Evolutionary conservation across 148 eudicot genomes (phyloP).

Genomic region (Amaranthus palmeri): DNA sequence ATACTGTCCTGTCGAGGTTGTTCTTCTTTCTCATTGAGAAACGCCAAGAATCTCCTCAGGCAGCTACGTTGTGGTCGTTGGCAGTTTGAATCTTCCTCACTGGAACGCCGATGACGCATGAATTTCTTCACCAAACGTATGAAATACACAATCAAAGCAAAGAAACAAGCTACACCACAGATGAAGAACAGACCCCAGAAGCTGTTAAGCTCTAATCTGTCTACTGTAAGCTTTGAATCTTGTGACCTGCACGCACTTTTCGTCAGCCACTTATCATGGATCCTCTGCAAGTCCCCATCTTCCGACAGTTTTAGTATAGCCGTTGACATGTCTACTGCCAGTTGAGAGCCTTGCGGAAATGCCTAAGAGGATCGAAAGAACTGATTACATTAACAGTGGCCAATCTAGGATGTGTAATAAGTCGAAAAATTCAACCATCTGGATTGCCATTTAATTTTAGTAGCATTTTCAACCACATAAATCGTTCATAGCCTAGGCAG

Average conservation of each 20-base stretch:
- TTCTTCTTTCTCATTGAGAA: conserved; percentile 59
- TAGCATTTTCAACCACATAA: too few species aligned
- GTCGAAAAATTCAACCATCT: too few species aligned
- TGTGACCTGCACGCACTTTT: conserved; percentile 50
- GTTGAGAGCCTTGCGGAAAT: conserved; percentile 52
- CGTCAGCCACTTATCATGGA: conserved; percentile 61
- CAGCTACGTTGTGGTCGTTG: conserved; percentile 31
- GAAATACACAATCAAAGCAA: conserved; percentile 17
- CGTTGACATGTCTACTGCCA: conserved; percentile 56
- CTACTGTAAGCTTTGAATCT: conserved; percentile 33
- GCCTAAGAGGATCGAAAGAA: conserved; percentile 26
- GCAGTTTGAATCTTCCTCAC: conserved; percentile 5
- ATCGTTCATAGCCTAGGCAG: too few species aligned
- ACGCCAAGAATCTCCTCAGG: conserved; percentile 47
- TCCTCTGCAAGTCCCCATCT: conserved; percentile 53
- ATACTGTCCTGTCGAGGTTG: conserved; percentile 9
- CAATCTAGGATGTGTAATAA: too few species aligned
- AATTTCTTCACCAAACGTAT: conserved; percentile 13
- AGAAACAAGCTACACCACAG: conserved; percentile 20
- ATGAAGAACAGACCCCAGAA: conserved; percentile 73
- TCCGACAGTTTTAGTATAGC: conserved; percentile 54
- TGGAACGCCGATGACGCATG: conserved; percentile 25
- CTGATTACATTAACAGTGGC: too few species aligned
- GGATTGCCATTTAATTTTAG: too few species aligned
- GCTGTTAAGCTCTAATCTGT: conserved; percentile 50